Percentiles rank a stretch among this genome's conserved stretches.
phyloP scores from a whole-genome alignment of 768 basidiomycete species.

The Agrocybe pediades region DNA sequence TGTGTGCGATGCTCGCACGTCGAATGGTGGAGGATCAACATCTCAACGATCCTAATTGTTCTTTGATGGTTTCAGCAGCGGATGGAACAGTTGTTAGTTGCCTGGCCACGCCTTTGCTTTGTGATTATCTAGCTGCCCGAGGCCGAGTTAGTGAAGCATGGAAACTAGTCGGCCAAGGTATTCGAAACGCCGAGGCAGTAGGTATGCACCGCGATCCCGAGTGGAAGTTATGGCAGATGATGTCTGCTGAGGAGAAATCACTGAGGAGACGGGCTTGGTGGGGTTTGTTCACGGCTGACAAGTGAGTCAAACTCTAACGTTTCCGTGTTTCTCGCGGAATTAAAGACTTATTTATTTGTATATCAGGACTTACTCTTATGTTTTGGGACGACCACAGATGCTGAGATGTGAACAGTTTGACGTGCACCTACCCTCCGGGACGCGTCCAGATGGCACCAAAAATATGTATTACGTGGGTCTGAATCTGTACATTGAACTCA shows the following conservation, averaged over 20 bases:
- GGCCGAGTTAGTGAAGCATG: slow-evolving; percentile 53
- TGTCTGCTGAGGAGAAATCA: slow-evolving; percentile 43
- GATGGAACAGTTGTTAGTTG: slow-evolving; percentile 50
- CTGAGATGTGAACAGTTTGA: slow-evolving; percentile 35
- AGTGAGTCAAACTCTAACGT: slow-evolving; percentile 27
- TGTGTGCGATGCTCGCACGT: slow-evolving; percentile 44
- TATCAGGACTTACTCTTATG: slow-evolving; percentile 31
- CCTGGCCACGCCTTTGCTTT: slow-evolving; percentile 45
- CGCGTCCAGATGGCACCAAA: slow-evolving; percentile 30
- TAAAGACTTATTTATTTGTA: not conserved
- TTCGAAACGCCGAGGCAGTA: slow-evolving; percentile 40
- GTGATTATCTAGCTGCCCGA: slow-evolving; percentile 44
- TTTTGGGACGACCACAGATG: slow-evolving; percentile 48
- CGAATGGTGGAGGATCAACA: slow-evolving; percentile 48
- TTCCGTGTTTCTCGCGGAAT: not conserved
- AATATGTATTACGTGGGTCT: slow-evolving; percentile 40
- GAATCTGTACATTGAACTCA: slow-evolving; percentile 36
- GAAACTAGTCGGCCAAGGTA: slow-evolving; percentile 43
- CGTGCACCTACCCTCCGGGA: slow-evolving; percentile 34
- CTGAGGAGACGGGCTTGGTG: slow-evolving; percentile 46
- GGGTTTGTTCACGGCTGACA: slow-evolving; percentile 43
- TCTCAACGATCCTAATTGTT: slow-evolving; percentile 33
- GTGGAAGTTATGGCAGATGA: slow-evolving; percentile 42
- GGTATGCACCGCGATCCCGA: slow-evolving; percentile 47
- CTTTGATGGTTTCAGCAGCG: slow-evolving; percentile 38